Percentiles rank a stretch among this genome's conserved stretches.
phyloP scores from a whole-genome alignment of 164 flowering plant species.

The Chimonanthus salicifolius region DNA sequence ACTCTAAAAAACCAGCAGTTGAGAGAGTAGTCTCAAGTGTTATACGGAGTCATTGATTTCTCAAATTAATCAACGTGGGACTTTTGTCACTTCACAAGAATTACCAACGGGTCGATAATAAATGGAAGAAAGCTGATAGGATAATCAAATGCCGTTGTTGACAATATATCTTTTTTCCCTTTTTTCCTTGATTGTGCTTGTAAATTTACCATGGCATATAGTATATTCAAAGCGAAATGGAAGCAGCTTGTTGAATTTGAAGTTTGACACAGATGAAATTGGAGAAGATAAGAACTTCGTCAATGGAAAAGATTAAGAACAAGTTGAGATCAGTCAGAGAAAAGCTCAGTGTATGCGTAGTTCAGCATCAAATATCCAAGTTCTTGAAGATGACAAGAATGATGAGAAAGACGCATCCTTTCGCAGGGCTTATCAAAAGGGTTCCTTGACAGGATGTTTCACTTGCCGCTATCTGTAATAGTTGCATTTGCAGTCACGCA shows the following conservation, averaged over 20 bases:
- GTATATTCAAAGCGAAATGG: too few relatives aligned
- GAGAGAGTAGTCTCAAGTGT: too few relatives aligned
- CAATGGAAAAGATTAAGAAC: constrained; percentile 88
- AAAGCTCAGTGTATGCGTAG: constrained; percentile 90
- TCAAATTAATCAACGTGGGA: too few relatives aligned
- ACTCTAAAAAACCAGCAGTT: too few relatives aligned
- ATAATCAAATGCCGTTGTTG: neutral
- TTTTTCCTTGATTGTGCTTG: neutral
- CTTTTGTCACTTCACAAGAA: neutral
- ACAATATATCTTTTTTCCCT: neutral
- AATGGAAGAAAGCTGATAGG: neutral
- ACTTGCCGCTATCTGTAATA: constrained; percentile 29
- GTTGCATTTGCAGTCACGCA: too few relatives aligned
- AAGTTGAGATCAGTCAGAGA: constrained; percentile 76
- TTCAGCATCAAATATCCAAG: constrained; percentile 38
- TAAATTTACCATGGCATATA: neutral
- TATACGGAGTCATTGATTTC: too few relatives aligned
- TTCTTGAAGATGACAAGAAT: constrained; percentile 39
- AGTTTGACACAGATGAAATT: too few relatives aligned
- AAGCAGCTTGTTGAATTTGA: too few relatives aligned
- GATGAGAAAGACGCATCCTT: constrained; percentile 42
- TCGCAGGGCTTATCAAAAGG: constrained; percentile 45
- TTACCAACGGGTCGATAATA: neutral
- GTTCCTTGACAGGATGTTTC: constrained; percentile 83
- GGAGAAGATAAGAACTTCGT: constrained; percentile 65